Conservation (phyloP, 306 rosid species). For the Cucurbita moschata region DNA sequence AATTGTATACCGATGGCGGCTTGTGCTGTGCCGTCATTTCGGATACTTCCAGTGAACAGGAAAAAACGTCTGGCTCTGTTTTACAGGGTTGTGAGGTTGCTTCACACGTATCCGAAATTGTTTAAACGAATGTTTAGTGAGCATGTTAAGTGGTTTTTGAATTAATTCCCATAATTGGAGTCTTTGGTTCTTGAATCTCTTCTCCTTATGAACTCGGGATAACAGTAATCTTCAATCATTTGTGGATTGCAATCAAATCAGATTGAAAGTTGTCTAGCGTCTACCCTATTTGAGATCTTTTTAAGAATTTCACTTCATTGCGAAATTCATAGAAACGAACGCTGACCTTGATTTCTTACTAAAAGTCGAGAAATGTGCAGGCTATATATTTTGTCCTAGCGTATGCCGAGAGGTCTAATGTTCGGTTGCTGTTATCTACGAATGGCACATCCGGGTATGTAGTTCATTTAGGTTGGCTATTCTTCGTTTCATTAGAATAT, state of each 20-base stretch:
- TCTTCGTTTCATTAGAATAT: not conserved
- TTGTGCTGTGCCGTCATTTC: no score
- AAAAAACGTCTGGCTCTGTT: not conserved
- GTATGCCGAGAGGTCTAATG: slow-evolving; percentile 25
- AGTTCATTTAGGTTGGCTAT: not conserved
- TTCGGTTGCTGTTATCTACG: slow-evolving; percentile 37
- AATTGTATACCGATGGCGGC: not conserved
- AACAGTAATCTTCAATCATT: not conserved
- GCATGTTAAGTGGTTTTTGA: not conserved
- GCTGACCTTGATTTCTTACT: slow-evolving; percentile 1
- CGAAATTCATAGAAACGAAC: not conserved
- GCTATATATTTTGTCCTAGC: slow-evolving; percentile 20
- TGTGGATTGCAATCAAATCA: not conserved
- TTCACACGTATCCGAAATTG: not conserved
- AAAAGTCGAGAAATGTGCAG: slow-evolving; percentile 32
- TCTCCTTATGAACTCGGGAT: not conserved
- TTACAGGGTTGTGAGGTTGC: not conserved
- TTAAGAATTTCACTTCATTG: not conserved
- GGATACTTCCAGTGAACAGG: not conserved
- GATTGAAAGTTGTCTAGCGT: not conserved
- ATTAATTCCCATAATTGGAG: not conserved
- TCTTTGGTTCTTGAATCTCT: not conserved
- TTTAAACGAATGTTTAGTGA: not conserved
- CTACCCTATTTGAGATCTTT: not conserved
- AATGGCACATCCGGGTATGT: slow-evolving; percentile 19